Conservation (phyloP, 164 flowering plant genomes). For the Macadamia integrifolia region DNA sequence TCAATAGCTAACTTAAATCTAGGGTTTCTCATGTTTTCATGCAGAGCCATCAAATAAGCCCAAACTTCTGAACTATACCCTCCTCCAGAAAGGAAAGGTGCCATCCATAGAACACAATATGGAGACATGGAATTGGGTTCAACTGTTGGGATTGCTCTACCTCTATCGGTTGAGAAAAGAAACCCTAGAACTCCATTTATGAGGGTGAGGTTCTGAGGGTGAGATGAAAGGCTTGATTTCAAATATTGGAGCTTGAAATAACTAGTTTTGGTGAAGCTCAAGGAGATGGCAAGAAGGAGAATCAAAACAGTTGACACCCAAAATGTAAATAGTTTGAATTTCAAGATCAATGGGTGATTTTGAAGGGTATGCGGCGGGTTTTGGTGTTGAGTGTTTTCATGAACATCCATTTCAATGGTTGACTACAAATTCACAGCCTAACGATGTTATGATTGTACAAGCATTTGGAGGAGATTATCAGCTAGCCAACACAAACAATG, state of each 20-base stretch:
- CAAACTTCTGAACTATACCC: constrained; percentile 89
- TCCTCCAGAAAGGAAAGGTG: constrained; percentile 81
- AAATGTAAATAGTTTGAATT: constrained; percentile 9
- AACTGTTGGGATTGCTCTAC: constrained; percentile 9
- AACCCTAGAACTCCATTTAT: constrained; percentile 14
- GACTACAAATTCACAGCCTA: no score
- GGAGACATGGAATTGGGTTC: constrained; percentile 17
- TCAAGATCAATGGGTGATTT: constrained; percentile 1
- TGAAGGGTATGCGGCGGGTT: constrained; percentile 2
- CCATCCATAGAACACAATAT: constrained; percentile 73
- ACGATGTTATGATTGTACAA: no score
- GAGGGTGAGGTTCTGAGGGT: constrained; percentile 21
- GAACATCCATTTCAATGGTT: constrained; percentile 4
- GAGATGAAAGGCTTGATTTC: constrained; percentile 11
- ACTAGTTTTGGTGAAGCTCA: constrained; percentile 10
- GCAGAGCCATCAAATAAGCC: constrained; percentile 61
- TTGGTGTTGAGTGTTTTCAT: constrained; percentile 5
- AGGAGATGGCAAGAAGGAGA: constrained; percentile 11
- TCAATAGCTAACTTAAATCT: constrained; percentile 46
- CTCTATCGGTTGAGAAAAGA: constrained; percentile 14
- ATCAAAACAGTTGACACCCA: constrained; percentile 17
- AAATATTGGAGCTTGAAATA: constrained; percentile 11
- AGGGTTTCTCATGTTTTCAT: constrained; percentile 20
- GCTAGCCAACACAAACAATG: no score
- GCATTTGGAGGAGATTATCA: no score